These are phyloP conservation scores for Gracilariopsis chorda DNA, from an alignment of 23 red algal species.

Conservation along the genomic window DNA sequence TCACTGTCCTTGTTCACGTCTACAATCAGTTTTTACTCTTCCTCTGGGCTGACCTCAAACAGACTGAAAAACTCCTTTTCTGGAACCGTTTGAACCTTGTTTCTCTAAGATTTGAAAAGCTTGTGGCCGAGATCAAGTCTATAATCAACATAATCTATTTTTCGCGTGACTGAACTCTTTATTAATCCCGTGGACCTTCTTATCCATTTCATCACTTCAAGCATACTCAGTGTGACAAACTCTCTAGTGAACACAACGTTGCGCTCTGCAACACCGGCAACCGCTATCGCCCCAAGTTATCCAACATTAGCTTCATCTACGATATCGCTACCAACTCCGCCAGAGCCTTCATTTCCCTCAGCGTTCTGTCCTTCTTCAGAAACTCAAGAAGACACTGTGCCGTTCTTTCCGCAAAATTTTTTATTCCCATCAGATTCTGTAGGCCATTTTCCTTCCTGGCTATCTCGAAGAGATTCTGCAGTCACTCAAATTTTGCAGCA, in stretches of 20 bases:
- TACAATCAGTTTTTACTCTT: too few relatives aligned
- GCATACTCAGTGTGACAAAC: not conserved
- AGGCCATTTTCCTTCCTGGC: not conserved
- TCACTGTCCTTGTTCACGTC: too few relatives aligned
- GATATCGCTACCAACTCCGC: not conserved
- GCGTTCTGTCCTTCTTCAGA: not conserved
- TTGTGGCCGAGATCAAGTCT: constrained; percentile 27
- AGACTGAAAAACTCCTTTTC: constrained; percentile 1
- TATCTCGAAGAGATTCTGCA: not conserved
- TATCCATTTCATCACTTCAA: constrained; percentile 6
- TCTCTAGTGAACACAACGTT: constrained; percentile 50
- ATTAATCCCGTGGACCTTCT: not conserved
- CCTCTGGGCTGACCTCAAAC: not conserved
- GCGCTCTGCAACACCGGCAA: not conserved
- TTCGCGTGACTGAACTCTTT: not conserved
- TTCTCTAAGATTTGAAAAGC: constrained; percentile 11
- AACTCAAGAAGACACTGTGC: not conserved
- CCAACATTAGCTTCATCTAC: not conserved
- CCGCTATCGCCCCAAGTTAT: not conserved
- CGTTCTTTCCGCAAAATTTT: constrained; percentile 26
- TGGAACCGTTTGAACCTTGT: not conserved
- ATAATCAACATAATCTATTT: constrained; percentile 35
- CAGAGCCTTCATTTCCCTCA: constrained; percentile 15
- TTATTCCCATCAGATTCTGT: not conserved
- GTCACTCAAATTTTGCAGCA: not conserved